phyloP scores from a whole-genome alignment of 345 rosid genomes.

The Corchorus capsularis region DNA sequence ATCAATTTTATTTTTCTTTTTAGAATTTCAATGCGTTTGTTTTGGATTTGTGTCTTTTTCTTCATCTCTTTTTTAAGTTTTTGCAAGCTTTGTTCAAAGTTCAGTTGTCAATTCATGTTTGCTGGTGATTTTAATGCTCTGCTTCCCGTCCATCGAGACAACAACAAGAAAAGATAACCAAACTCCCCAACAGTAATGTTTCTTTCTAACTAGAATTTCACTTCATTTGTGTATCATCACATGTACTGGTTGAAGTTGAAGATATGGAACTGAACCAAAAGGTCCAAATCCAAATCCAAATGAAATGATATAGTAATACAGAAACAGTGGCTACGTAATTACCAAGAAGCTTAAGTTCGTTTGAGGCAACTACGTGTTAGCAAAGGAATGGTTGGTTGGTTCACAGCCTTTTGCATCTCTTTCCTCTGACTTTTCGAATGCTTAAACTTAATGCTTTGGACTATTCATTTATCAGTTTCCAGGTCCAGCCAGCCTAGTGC shows the following conservation, averaged over 20 bases:
- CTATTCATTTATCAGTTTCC: not conserved
- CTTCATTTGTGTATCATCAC: too few relatives aligned
- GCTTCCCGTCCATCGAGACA: conserved; percentile 5
- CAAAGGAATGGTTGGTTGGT: conserved; percentile 9
- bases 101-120: conserved; percentile 17
- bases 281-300: not conserved
- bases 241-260: too few relatives aligned
- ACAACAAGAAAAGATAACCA: not conserved
- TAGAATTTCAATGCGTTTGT: conserved; percentile 6
- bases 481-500: too few relatives aligned
- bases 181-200: not conserved
- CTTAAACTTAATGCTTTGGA: not conserved
- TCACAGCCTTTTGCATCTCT: not conserved
- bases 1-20: not conserved
- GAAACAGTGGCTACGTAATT: not conserved
- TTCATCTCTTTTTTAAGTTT: not conserved
- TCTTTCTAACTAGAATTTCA: not conserved
- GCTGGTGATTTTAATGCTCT: conserved; percentile 2
- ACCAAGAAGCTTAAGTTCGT: conserved; percentile 10
- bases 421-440: not conserved
- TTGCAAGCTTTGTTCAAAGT: not conserved
- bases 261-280: too few relatives aligned
- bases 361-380: conserved; percentile 13
- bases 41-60: not conserved
- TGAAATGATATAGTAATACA: not conserved